Percentiles rank a stretch among this genome's conserved stretches.
These are phyloP conservation scores for Colletotrichum theobromicola DNA, from an alignment of 2,329 filamentous ascomycete species.

Conservation along the genomic window DNA sequence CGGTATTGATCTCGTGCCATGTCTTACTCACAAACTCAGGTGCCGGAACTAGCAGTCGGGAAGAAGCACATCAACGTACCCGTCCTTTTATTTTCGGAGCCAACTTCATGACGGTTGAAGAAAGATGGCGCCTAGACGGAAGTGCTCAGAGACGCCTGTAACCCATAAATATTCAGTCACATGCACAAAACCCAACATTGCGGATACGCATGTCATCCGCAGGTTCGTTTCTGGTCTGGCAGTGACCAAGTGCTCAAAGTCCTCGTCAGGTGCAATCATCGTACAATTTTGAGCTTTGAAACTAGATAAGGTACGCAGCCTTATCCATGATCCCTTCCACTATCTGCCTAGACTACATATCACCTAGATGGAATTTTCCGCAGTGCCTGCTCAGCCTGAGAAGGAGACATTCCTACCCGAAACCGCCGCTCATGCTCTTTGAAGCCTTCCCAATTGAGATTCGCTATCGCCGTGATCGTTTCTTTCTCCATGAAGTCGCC, in stretches of 20 bases:
- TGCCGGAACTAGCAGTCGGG: not conserved
- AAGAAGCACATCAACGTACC: not conserved
- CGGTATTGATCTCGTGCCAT: not conserved
- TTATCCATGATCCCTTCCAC: not conserved
- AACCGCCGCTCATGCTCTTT: not conserved
- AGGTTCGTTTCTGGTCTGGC: too few relatives aligned
- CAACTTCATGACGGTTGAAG: not conserved
- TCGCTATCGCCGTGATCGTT: not conserved
- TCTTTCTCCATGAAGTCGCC: not conserved
- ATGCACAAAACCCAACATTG: too few relatives aligned
- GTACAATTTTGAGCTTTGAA: too few relatives aligned
- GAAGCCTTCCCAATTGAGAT: not conserved
- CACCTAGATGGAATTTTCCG: accelerated
- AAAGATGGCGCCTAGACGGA: not conserved
- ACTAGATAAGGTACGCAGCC: too few relatives aligned
- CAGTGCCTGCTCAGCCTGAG: not conserved
- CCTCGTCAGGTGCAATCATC: too few relatives aligned
- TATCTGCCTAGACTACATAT: not conserved
- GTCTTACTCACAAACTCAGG: not conserved
- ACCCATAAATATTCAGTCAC: not conserved
- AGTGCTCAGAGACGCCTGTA: not conserved
- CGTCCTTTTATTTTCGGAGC: not conserved
- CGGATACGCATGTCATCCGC: too few relatives aligned
- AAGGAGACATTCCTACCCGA: not conserved
- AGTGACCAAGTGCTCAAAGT: too few relatives aligned